These are phyloP conservation scores for Cercophora newfieldiana DNA, from an alignment of 495 filamentous ascomycete species.

Conservation along the genomic window DNA sequence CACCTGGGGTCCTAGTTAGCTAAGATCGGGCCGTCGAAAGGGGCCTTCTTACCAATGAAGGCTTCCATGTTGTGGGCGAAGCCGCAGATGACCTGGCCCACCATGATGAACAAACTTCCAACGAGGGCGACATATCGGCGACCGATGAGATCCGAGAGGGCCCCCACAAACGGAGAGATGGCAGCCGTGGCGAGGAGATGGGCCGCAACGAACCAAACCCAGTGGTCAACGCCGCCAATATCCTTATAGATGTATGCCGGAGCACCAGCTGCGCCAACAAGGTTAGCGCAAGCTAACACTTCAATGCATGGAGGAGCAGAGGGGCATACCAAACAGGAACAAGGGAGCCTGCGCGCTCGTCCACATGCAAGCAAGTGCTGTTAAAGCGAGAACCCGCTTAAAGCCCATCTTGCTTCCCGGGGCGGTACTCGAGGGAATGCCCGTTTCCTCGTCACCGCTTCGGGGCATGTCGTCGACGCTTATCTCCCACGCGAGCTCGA, in stretches of 20 bases:
- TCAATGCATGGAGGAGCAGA: no score
- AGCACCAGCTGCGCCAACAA: slow-evolving; percentile 18
- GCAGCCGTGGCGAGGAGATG: slow-evolving; percentile 67
- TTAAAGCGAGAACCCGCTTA: slow-evolving; percentile 22
- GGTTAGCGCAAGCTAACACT: neutral
- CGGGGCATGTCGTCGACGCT: neutral
- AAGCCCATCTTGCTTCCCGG: neutral
- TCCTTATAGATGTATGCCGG: slow-evolving; percentile 56
- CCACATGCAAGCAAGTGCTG: slow-evolving; percentile 33
- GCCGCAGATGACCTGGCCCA: slow-evolving; percentile 67
- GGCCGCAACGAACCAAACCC: slow-evolving; percentile 72
- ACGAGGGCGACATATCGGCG: slow-evolving; percentile 66
- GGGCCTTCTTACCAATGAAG: slow-evolving; percentile 59
- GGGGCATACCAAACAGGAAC: slow-evolving; percentile 29
- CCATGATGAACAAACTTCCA: slow-evolving; percentile 57
- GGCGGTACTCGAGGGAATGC: neutral
- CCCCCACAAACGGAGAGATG: slow-evolving; percentile 72
- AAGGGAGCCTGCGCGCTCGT: slow-evolving; percentile 31
- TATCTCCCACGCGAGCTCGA: neutral
- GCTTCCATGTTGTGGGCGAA: slow-evolving; percentile 66
- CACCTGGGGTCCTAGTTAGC: slow-evolving; percentile 25
- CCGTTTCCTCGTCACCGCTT: neutral
- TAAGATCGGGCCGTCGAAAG: neutral
- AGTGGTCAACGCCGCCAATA: slow-evolving; percentile 65
- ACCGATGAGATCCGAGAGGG: slow-evolving; percentile 67